A percentile compares a stretch with the other conserved stretches of the same genome.
Conservation (phyloP, 2,329 filamentous ascomycete genomes). For the Canariomyces notabilis region DNA sequence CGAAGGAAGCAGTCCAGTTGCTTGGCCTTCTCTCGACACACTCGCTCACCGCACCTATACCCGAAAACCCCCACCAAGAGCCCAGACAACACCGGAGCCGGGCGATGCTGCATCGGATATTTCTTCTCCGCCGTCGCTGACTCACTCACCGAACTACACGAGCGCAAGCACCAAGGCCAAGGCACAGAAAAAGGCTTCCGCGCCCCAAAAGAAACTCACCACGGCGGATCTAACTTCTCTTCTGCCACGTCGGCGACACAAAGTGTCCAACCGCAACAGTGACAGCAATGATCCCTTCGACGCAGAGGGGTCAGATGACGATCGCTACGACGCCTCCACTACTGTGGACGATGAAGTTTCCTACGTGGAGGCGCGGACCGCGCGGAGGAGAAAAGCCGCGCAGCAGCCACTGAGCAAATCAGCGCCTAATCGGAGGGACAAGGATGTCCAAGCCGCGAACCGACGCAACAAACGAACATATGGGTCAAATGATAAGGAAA, state of each 20-base stretch:
- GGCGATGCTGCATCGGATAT: slow-evolving; percentile 46
- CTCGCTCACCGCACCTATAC: slow-evolving; percentile 41
- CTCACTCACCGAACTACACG: slow-evolving; percentile 57
- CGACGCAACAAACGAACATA: slow-evolving; percentile 41
- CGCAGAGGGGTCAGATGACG: slow-evolving; percentile 41
- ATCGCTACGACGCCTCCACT: slow-evolving; percentile 35
- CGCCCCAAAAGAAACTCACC: slow-evolving; percentile 40
- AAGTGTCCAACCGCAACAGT: slow-evolving; percentile 27
- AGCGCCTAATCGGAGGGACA: slow-evolving; percentile 24
- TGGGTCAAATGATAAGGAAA: slow-evolving; percentile 54
- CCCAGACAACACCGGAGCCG: slow-evolving; percentile 34
- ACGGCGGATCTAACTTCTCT: slow-evolving; percentile 51
- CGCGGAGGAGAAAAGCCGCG: slow-evolving; percentile 32
- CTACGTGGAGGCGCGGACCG: slow-evolving; percentile 32
- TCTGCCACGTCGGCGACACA: slow-evolving; percentile 48
- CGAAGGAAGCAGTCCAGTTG: slow-evolving; percentile 36
- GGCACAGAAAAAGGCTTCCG: slow-evolving; percentile 32
- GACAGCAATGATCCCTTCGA: slow-evolving; percentile 36
- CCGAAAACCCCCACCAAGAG: slow-evolving; percentile 23
- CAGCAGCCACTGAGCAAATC: slow-evolving; percentile 22
- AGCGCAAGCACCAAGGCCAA: slow-evolving; percentile 25
- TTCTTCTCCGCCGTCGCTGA: slow-evolving; percentile 61
- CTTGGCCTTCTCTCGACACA: slow-evolving; percentile 49
- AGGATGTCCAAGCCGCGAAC: slow-evolving; percentile 18
- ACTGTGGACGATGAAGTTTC: slow-evolving; percentile 51